Base-by-base conservation (phyloP, 139 green algal genomes). In the Tetraselmis striata region DNA sequence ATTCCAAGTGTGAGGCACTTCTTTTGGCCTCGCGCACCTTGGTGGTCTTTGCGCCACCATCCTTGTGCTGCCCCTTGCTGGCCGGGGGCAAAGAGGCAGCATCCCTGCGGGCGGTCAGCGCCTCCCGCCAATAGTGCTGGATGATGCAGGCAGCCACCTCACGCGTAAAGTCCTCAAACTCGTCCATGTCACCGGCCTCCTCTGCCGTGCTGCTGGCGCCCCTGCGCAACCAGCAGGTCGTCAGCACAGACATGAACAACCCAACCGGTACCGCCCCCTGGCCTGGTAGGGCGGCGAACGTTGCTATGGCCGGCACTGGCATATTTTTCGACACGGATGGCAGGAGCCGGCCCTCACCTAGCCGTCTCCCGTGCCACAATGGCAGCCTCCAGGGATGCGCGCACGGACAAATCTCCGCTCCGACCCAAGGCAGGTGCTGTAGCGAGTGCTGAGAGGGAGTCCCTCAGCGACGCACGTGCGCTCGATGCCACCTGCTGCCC, bases 121-220 rank as follows among this genome's bases (percentile, higher is more conserved):
- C 28, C 30, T 78, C 1, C 0, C 86, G 82, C 87, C 87, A 92
- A 29, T 91, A 82, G 0, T 82, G 45, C 59, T 92, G 89, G 74
- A 92, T 92, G 77, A 92, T 88, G n/a, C 89, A 84, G 1, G 85
- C 89, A 1, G 89, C 89, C 74, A 92, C 79, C 28, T 91, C 89
- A 23, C 84, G 79, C 28, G 77, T 90, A 28, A 92, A 84, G 26
- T 75, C 58, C 24, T 85, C 83, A 59, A 86, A 83, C 31, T 83
- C 59, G 1, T 67, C 45, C 11, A 5, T 18, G 45, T 67, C 45
- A 67, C 5, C 45, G n/a, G 45, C 45, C 18, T 67, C 18, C 45
- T 5, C 45, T 18, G 45, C 45, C 45, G 5, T 67, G 11, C 45
- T 25, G 5, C 45, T 67, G n/a, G n/a, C n/a, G n/a, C n/a, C 45